Conservation (phyloP, 805 yeast species). For the Metschnikowia peoriensis region DNA sequence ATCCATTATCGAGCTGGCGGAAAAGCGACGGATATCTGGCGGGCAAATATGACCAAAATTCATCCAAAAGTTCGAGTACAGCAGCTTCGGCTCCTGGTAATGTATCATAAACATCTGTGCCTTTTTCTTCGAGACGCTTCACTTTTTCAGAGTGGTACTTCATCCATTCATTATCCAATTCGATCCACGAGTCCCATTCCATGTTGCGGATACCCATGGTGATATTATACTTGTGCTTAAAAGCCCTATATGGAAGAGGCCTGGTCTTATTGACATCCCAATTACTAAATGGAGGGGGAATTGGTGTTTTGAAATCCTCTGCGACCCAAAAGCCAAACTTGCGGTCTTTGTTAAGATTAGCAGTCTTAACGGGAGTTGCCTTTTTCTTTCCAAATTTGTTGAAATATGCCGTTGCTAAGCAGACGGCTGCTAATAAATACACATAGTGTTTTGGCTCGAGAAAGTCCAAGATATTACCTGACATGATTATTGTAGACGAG, state of each 20-base stretch:
- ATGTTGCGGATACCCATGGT: constrained; percentile 69
- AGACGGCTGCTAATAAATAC: constrained; percentile 12
- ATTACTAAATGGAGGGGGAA: constrained; percentile 44
- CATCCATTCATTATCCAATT: constrained; percentile 64
- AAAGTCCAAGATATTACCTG: background rate
- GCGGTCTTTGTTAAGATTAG: constrained; percentile 39
- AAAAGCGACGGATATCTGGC: constrained; percentile 57
- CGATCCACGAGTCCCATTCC: constrained; percentile 65
- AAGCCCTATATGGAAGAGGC: constrained; percentile 66
- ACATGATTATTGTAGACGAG: background rate
- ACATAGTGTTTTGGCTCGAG: constrained; percentile 15
- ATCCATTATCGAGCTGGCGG: constrained; percentile 42
- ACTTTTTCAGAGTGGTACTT: constrained; percentile 54
- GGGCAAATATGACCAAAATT: constrained; percentile 53
- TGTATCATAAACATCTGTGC: constrained; percentile 50
- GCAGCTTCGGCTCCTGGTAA: constrained; percentile 50
- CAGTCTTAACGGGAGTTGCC: background rate
- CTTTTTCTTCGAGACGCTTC: constrained; percentile 46
- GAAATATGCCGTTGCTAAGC: constrained; percentile 9
- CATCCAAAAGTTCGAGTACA: constrained; percentile 54
- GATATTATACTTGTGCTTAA: constrained; percentile 59
- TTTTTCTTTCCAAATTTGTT: constrained; percentile 3
- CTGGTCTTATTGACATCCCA: constrained; percentile 51
- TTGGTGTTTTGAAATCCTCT: constrained; percentile 49
- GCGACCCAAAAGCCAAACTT: constrained; percentile 54